Conservation (phyloP, 1,284 basidiomycete genomes). For the Microbotryomycetes sp. region DNA sequence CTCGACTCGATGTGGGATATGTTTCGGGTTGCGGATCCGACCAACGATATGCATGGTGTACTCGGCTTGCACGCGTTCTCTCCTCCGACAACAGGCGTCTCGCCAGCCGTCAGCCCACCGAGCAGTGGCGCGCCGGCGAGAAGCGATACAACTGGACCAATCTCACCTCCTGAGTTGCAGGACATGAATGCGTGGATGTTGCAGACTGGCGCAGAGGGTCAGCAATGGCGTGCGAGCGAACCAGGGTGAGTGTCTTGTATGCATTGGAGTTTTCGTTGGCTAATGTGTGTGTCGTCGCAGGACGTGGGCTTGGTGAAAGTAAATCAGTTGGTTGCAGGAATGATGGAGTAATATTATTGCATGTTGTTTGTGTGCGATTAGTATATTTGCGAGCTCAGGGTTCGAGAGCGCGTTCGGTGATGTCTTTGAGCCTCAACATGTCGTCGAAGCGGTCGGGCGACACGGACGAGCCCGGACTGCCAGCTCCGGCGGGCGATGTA, state of each 20-base stretch:
- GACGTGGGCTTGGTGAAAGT: neutral
- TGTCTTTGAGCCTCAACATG: neutral
- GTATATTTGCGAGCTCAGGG: neutral
- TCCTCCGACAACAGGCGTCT: neutral
- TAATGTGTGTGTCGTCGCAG: neutral
- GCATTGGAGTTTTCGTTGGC: neutral
- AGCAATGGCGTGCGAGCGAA: neutral
- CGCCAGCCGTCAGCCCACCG: neutral
- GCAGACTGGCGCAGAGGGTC: neutral
- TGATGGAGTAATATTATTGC: neutral
- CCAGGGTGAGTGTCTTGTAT: neutral
- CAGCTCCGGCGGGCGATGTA: neutral
- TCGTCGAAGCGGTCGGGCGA: neutral
- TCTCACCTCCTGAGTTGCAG: neutral
- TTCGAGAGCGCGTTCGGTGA: neutral
- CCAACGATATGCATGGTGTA: neutral
- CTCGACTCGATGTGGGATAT: neutral
- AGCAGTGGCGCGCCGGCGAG: neutral
- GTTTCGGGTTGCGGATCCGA: neutral
- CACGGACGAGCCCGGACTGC: neutral
- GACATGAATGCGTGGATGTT: neutral
- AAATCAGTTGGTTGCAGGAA: neutral
- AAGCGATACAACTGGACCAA: too few species aligned
- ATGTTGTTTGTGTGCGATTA: neutral
- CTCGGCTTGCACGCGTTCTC: neutral